Conservation (phyloP, 2,329 filamentous ascomycete genomes). For the Fusarium ambrosium region DNA sequence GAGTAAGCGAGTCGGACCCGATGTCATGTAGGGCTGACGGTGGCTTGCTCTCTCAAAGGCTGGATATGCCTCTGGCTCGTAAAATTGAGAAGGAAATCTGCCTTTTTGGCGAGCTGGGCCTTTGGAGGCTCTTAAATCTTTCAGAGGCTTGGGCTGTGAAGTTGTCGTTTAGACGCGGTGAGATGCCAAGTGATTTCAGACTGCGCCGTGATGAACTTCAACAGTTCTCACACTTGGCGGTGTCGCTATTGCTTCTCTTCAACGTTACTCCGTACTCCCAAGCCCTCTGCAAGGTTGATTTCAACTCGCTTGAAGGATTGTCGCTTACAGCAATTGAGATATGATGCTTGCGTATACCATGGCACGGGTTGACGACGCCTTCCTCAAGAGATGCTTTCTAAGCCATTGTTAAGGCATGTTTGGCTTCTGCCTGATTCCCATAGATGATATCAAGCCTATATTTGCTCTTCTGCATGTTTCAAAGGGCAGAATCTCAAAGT, state of each 20-base stretch:
- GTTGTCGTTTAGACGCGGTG: background rate
- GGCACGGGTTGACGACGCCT: slow-evolving; percentile 11
- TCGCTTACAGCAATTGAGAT: background rate
- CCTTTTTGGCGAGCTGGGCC: slow-evolving; percentile 5
- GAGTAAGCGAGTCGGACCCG: background rate
- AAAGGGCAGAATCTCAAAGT: background rate
- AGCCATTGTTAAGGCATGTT: background rate
- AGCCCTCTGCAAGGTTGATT: background rate
- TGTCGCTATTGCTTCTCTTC: background rate
- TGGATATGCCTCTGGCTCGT: background rate
- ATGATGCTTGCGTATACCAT: slow-evolving; percentile 12
- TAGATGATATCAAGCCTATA: background rate
- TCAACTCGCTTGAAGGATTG: background rate
- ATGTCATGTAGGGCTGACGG: slow-evolving; percentile 8
- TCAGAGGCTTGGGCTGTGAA: background rate
- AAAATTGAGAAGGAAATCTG: background rate
- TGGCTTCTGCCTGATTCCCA: background rate
- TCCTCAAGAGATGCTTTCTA: background rate
- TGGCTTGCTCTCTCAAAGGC: background rate
- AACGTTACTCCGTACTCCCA: background rate
- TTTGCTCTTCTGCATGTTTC: background rate
- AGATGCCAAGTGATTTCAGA: background rate
- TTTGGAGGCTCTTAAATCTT: background rate
- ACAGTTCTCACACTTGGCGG: background rate
- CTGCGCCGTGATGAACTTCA: background rate